phyloP scores from a whole-genome alignment of 2,329 filamentous ascomycete species.

The Volutella citrinella region DNA sequence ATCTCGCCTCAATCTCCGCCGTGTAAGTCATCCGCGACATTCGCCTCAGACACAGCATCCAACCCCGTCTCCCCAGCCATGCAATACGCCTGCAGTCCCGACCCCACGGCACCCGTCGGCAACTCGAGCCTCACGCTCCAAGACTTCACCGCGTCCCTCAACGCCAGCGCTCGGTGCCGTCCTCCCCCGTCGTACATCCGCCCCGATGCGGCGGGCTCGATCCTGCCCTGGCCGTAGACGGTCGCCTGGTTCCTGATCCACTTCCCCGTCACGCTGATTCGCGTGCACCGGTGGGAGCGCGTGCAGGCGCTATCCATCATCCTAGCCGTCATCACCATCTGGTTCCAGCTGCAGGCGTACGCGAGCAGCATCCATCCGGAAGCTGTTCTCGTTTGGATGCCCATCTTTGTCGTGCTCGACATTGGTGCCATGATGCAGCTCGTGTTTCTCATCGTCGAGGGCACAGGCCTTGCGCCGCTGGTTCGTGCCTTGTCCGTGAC shows the following conservation, averaged over 20 bases:
- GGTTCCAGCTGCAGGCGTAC: constrained; percentile 5
- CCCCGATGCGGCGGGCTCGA: constrained; percentile 2
- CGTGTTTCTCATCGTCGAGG: constrained; percentile 1
- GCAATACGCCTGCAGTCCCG: no score
- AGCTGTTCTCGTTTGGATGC: constrained; percentile 5
- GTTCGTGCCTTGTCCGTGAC: background rate
- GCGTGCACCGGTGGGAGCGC: constrained; percentile 3
- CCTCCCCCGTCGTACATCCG: constrained; percentile 1
- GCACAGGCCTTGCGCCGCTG: constrained; percentile 1
- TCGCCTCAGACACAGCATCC: no score
- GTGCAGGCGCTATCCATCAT: constrained; percentile 6
- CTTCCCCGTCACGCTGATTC: constrained; percentile 4
- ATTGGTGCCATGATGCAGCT: constrained; percentile 6
- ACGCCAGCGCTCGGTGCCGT: background rate
- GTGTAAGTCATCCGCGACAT: no score
- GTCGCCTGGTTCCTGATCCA: constrained; percentile 5
- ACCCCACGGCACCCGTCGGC: no score
- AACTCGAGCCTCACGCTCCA: constrained; percentile 1
- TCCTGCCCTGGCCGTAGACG: constrained; percentile 3
- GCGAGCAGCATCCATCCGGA: constrained; percentile 3
- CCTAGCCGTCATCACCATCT: constrained; percentile 2
- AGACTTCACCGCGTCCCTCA: constrained; percentile 1
- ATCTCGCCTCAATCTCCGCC: no score
- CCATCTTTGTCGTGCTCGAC: constrained; percentile 4
- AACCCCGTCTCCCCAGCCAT: no score